Conservation (phyloP, 768 basidiomycete genomes). For the Auriculariales sp. region DNA sequence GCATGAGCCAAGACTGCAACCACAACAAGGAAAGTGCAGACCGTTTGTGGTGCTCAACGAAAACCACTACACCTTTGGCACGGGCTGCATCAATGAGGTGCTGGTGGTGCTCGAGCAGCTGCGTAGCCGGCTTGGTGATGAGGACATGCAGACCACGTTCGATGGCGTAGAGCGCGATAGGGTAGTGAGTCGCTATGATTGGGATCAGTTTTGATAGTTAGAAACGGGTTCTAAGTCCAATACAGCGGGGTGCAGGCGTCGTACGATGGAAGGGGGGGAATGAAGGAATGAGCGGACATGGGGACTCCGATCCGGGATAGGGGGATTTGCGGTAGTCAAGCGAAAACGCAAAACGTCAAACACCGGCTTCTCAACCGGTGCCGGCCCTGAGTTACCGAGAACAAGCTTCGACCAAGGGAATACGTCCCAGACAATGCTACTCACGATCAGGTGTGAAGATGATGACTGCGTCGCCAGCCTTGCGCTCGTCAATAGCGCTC, state of each 20-base stretch:
- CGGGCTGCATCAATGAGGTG: slow-evolving; percentile 61
- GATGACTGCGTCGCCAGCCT: slow-evolving; percentile 76
- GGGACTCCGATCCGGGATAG: no score
- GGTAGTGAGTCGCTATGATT: slow-evolving; percentile 64
- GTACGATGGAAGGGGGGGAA: no score
- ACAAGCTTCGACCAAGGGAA: not conserved
- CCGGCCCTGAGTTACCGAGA: not conserved
- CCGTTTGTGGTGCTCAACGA: slow-evolving; percentile 93
- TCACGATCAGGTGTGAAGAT: slow-evolving; percentile 86
- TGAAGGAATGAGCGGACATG: no score
- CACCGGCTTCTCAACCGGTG: no score
- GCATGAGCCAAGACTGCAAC: slow-evolving; percentile 1
- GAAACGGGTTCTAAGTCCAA: no score
- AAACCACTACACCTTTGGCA: slow-evolving; percentile 71
- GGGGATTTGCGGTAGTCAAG: no score
- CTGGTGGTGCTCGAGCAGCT: slow-evolving; percentile 71
- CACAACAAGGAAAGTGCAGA: slow-evolving; percentile 11
- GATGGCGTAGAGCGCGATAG: slow-evolving; percentile 76
- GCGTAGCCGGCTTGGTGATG: slow-evolving; percentile 85
- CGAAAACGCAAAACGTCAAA: no score
- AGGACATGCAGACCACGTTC: slow-evolving; percentile 77
- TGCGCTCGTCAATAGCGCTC: slow-evolving; percentile 59
- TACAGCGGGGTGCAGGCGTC: no score
- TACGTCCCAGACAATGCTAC: no score
- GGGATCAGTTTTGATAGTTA: no score